phyloP scores from a whole-genome alignment of 108 stramenopile species.

The Skeletonema costatum region DNA sequence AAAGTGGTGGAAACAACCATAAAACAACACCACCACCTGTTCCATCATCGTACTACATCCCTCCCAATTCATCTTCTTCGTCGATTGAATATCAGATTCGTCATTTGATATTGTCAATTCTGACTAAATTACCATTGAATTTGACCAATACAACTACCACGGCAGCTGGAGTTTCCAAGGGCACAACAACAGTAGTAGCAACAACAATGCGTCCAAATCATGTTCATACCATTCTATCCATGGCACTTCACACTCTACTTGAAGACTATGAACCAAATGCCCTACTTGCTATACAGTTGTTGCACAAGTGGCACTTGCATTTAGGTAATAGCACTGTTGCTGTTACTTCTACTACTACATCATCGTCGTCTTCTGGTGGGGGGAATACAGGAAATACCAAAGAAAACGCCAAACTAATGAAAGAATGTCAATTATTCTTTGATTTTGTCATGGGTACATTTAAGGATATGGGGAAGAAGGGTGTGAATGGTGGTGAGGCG shows the following conservation, averaged over 20 bases:
- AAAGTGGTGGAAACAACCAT: neutral
- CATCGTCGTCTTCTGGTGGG: neutral
- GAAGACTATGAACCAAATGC: constrained; percentile 1
- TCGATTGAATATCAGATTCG: neutral
- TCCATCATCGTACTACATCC: neutral
- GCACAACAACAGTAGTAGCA: neutral
- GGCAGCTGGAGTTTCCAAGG: neutral
- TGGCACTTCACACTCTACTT: neutral
- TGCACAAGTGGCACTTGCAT: neutral
- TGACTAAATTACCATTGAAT: neutral
- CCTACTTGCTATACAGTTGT: neutral
- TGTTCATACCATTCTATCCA: neutral
- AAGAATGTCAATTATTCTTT: neutral
- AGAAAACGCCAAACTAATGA: constrained; percentile 1
- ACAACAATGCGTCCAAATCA: neutral
- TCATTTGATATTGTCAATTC: neutral
- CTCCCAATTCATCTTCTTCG: neutral
- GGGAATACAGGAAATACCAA: neutral
- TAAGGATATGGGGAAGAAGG: neutral
- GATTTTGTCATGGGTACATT: neutral
- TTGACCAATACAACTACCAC: neutral
- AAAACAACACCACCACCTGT: neutral
- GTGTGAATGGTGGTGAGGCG: neutral
- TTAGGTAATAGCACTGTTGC: neutral
- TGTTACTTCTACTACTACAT: neutral